Base-by-base conservation (phyloP, 306 rosid genomes). In the Rubus parviflorus region DNA sequence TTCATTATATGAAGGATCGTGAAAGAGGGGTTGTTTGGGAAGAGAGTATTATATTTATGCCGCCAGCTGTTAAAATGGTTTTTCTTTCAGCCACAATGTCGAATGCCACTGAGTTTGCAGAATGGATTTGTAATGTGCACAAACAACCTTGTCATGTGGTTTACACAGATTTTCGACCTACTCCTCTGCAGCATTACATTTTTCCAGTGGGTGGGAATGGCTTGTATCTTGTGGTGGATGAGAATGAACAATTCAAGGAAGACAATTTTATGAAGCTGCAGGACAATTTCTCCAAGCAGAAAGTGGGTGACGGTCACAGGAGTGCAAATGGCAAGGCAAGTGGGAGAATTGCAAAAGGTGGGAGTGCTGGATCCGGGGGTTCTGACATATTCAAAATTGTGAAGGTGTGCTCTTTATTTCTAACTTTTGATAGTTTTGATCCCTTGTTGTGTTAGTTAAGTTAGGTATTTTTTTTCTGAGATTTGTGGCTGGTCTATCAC, bases 11-110 rank as follows among this genome's bases (percentile, higher is more conserved):
- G 98, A 92, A 86, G 88, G 98, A 94, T 84, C 87, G 97, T 6
- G 98, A 94, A 74, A 88, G 98, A 81, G 98, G 98, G 68, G 98
- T 94, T 56, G 98, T 94, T 77, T 94, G 98, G 98, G 98, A 94
- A 78, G 98, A 94, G 85, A 94, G 98, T 85, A 94, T 94, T n/a
- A 90, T 94, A 5, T 94, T 92, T 42, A 82, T 92, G 82, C 98
- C 98, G 1, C 93, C 97, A 4, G 97, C 91, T 19, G 93, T 94
- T 64, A 94, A 92, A 77, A 94, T 94, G 98, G 97, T 92, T 52
- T 94, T 94, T 56, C 91, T 94, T 46, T 94, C 98, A 0, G 98
- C 98, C 0, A 94, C 98, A 3, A 94, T 94, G 97, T 94, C 98
- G 0, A 94, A 94, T 81, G 98, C 98, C 5, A 94, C 98, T 0